Percentiles rank a stretch among this genome's conserved stretches.
Evolutionary conservation across 176 grass and related monocot genomes (phyloP).

Genomic region (Raddia distichophylla): DNA sequence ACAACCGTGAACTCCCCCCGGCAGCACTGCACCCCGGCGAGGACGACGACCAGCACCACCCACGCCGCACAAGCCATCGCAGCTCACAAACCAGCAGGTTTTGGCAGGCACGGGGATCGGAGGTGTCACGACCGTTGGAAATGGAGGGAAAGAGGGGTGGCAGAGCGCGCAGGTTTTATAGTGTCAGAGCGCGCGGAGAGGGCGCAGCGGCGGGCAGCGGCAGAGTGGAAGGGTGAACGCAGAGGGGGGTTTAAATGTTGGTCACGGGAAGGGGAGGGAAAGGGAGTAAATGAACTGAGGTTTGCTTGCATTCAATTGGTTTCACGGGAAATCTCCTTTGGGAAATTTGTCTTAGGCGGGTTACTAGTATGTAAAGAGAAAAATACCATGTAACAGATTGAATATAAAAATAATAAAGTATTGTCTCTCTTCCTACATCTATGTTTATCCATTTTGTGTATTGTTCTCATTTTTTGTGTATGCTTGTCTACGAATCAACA

Average conservation of each 20-base stretch:
- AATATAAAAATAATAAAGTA: too few species aligned
- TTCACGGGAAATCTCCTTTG: conserved; percentile 74
- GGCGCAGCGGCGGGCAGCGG: background rate
- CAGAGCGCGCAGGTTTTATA: conserved; percentile 60
- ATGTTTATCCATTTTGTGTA: too few species aligned
- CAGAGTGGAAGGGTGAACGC: conserved; percentile 30
- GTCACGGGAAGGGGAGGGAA: conserved; percentile 65
- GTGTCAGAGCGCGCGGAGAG: conserved; percentile 35
- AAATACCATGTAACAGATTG: too few species aligned
- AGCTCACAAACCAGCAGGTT: background rate
- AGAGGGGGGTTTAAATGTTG: conserved; percentile 58
- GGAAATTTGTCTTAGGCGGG: too few species aligned
- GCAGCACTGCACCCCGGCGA: conserved; percentile 25
- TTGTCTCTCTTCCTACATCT: too few species aligned
- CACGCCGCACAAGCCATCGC: conserved; percentile 25
- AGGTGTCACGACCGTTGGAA: conserved; percentile 30
- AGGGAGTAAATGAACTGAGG: conserved; percentile 63
- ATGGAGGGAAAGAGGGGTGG: conserved; percentile 50
- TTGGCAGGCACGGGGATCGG: background rate
- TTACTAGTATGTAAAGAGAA: too few species aligned
- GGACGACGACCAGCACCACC: background rate
- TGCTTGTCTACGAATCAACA: too few species aligned
- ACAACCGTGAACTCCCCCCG: conserved; percentile 77
- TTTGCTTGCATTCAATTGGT: conserved; percentile 75
- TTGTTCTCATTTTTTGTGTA: too few species aligned